Conservation (phyloP, 768 basidiomycete genomes). For the Tylopilus subfusipes region DNA sequence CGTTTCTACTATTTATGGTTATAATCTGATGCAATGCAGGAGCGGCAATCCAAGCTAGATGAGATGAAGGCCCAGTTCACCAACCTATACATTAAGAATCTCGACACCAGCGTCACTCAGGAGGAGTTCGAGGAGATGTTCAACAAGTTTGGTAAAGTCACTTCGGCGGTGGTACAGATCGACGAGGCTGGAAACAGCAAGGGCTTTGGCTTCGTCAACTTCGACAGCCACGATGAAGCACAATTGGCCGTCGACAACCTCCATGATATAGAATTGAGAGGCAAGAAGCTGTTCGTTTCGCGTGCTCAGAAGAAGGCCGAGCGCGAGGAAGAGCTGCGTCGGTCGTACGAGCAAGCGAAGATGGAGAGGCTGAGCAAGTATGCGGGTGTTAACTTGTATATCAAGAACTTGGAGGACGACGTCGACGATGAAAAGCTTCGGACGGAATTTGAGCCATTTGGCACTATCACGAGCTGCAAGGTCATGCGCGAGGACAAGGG, state of each 20-base stretch:
- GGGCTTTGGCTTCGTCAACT: slow-evolving; percentile 99
- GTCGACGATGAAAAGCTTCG: slow-evolving; percentile 97
- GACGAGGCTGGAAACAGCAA: slow-evolving; percentile 92
- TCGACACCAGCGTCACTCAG: slow-evolving; percentile 78
- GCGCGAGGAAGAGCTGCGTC: slow-evolving; percentile 94
- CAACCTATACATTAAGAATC: slow-evolving; percentile 98
- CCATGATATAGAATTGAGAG: slow-evolving; percentile 79
- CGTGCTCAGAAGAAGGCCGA: slow-evolving; percentile 99
- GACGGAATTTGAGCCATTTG: slow-evolving; percentile 93
- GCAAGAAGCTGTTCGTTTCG: slow-evolving; percentile 90
- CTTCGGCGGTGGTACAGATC: slow-evolving; percentile 79
- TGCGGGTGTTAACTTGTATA: slow-evolving; percentile 97
- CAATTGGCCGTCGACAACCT: slow-evolving; percentile 84
- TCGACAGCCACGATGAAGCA: slow-evolving; percentile 87
- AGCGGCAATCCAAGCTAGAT: slow-evolving; percentile 97
- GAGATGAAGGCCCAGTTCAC: slow-evolving; percentile 98
- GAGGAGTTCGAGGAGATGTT: slow-evolving; percentile 88
- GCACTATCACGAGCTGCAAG: slow-evolving; percentile 97
- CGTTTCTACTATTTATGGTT: too few relatives aligned
- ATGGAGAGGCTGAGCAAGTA: slow-evolving; percentile 98
- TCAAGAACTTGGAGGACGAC: slow-evolving; percentile 99
- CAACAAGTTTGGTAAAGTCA: slow-evolving; percentile 70
- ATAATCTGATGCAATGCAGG: slow-evolving; percentile 41
- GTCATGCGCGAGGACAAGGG: slow-evolving; percentile 98
- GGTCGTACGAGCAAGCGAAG: slow-evolving; percentile 91